Percentiles rank a stretch among this genome's conserved stretches.
Conservation (phyloP, 495 filamentous ascomycete genomes). For the Neurospora sp. region DNA sequence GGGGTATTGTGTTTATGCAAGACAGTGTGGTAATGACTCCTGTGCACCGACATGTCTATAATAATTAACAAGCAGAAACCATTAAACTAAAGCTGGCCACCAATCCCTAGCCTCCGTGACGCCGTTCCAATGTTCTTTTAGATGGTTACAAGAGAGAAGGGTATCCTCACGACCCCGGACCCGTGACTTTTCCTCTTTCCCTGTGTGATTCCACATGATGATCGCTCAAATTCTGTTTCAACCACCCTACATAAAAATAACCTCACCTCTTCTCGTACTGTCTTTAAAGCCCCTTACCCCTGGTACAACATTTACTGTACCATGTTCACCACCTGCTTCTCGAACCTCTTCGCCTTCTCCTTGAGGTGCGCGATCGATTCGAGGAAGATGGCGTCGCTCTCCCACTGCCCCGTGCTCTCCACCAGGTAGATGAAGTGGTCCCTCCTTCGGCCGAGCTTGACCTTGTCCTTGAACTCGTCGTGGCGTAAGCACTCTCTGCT, state of each 20-base stretch:
- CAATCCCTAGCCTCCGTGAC: slow-evolving; percentile 14
- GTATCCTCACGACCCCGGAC: slow-evolving; percentile 5
- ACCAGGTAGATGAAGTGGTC: slow-evolving; percentile 98
- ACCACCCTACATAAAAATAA: neutral
- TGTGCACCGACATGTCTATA: neutral
- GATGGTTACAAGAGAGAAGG: slow-evolving; percentile 7
- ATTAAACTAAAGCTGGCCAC: slow-evolving; percentile 4
- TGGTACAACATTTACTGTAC: too few relatives aligned
- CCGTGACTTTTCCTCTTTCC: neutral
- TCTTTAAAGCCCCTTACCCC: too few relatives aligned
- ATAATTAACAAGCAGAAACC: slow-evolving; percentile 1
- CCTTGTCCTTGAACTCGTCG: slow-evolving; percentile 87
- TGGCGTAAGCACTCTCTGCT: slow-evolving; percentile 86
- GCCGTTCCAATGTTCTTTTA: slow-evolving; percentile 15
- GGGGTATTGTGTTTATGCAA: neutral
- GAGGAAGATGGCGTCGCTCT: slow-evolving; percentile 82
- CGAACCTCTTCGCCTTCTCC: slow-evolving; percentile 47
- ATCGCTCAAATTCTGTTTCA: slow-evolving; percentile 1
- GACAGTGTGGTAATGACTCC: neutral
- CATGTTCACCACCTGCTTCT: slow-evolving; percentile 40
- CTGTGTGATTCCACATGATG: neutral
- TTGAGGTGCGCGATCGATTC: slow-evolving; percentile 78
- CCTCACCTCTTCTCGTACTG: neutral
- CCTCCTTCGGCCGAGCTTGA: slow-evolving; percentile 76
- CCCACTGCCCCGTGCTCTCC: slow-evolving; percentile 89